Evolutionary conservation across 371 early-diverging fungal genomes (phyloP).

Genomic region (Saksenaea vasiformis): DNA sequence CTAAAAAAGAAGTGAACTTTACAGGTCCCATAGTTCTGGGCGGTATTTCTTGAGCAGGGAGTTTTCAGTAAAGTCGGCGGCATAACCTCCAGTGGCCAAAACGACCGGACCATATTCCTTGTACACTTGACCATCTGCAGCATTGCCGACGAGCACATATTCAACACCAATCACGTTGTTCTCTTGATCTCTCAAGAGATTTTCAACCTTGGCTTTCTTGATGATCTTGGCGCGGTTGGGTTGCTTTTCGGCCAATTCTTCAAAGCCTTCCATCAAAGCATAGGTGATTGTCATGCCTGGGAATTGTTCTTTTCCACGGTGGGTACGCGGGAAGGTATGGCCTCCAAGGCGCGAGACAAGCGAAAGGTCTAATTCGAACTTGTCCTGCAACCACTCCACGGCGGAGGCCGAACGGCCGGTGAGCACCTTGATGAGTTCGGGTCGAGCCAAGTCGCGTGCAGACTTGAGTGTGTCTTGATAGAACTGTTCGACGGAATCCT

Average conservation of each 20-base stretch:
- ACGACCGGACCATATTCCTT: conserved; percentile 80
- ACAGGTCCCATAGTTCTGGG: conserved; percentile 66
- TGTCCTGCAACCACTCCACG: conserved; percentile 92
- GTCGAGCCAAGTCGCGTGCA: conserved; percentile 83
- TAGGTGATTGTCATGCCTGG: conserved; percentile 97
- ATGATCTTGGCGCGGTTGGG: conserved; percentile 77
- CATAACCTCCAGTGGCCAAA: conserved; percentile 94
- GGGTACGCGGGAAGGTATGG: conserved; percentile 87
- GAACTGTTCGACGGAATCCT: conserved; percentile 87
- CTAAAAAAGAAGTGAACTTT: conserved; percentile 4
- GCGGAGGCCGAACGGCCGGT: conserved; percentile 85
- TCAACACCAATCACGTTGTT: conserved; percentile 80
- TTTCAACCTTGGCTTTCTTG: conserved; percentile 78
- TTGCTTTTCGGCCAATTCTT: conserved; percentile 69
- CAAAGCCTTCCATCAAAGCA: conserved; percentile 86
- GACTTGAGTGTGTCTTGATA: conserved; percentile 88
- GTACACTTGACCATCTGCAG: conserved; percentile 54
- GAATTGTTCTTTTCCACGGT: conserved; percentile 93
- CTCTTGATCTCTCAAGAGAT: conserved; percentile 59
- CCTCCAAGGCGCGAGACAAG: conserved; percentile 92
- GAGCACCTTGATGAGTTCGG: conserved; percentile 85
- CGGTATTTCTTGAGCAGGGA: conserved; percentile 71
- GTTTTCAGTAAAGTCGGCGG: conserved; percentile 71
- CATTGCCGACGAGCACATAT: conserved; percentile 63
- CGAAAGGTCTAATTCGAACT: conserved; percentile 85